Evolutionary conservation across 805 yeast species (phyloP).

Genomic region (Ogataea ganodermae): DNA sequence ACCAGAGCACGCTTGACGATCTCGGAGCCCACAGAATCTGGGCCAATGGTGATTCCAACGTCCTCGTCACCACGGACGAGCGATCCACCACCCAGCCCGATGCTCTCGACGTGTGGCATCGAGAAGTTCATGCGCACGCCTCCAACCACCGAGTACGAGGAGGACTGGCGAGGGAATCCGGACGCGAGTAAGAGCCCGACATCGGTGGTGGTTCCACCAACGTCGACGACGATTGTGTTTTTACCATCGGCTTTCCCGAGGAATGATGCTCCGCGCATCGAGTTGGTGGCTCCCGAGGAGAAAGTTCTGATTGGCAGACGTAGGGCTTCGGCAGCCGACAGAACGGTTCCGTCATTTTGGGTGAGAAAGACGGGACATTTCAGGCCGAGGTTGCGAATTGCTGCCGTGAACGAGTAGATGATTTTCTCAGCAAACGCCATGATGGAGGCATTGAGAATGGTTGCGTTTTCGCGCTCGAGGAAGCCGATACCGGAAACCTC

Average conservation of each 20-base stretch:
- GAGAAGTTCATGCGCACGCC: conserved; percentile 52
- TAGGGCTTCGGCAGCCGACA: conserved; percentile 42
- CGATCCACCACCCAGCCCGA: conserved; percentile 55
- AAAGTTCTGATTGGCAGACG: conserved; percentile 47
- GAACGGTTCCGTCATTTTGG: conserved; percentile 52
- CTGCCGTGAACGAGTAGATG: conserved; percentile 40
- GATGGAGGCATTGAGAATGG: conserved; percentile 49
- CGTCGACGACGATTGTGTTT: conserved; percentile 44
- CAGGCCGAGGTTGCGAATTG: conserved; percentile 40
- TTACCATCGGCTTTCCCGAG: conserved; percentile 39
- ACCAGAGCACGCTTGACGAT: conserved; percentile 37
- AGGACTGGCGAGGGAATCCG: conserved; percentile 50
- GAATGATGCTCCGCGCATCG: conserved; percentile 50
- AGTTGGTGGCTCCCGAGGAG: conserved; percentile 51
- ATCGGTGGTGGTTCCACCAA: conserved; percentile 55
- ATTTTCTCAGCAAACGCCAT: conserved; percentile 44
- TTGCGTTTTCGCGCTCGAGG: conserved; percentile 49
- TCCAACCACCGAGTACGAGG: conserved; percentile 45
- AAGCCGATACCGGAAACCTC: conserved; percentile 45
- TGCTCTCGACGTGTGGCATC: conserved; percentile 52
- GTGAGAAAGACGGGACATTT: conserved; percentile 42
- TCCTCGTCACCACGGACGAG: conserved; percentile 34
- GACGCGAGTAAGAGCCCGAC: conserved; percentile 47
- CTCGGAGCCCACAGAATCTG: conserved; percentile 50
- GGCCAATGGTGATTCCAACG: conserved; percentile 40